These are phyloP conservation scores for Fusarium annulatum DNA, from an alignment of 2,329 filamentous ascomycete genomes.

Conservation along the genomic window DNA sequence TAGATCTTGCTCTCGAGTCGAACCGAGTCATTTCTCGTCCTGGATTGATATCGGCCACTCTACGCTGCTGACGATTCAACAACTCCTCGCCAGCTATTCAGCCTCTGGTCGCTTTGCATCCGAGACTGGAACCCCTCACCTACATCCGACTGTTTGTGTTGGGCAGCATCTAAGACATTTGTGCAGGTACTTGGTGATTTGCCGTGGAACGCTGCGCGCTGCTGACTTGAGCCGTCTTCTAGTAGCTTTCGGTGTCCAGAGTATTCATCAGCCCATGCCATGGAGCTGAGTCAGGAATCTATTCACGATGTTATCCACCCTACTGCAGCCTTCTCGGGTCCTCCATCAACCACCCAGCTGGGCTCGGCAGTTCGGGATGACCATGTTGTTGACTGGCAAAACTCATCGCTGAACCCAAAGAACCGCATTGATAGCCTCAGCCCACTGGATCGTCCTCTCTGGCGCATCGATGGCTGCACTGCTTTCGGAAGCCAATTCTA, in stretches of 20 bases:
- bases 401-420: constrained; percentile 67
- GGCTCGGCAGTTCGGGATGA: not conserved
- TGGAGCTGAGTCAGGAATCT: constrained; percentile 65
- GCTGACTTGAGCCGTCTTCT: constrained; percentile 18
- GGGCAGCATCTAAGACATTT: constrained; percentile 36
- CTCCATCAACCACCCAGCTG: not conserved
- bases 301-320: constrained; percentile 69
- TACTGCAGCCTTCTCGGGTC: constrained; percentile 61
- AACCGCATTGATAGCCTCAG: constrained; percentile 69
- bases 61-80: constrained; percentile 19
- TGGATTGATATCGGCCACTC: constrained; percentile 17
- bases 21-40: constrained; percentile 2
- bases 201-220: constrained; percentile 25
- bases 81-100: constrained; percentile 10
- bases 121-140: constrained; percentile 31
- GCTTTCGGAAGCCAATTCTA: constrained; percentile 69
- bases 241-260: constrained; percentile 11
- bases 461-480: constrained; percentile 69
- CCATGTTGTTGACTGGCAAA: constrained; percentile 53
- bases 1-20: constrained; percentile 3
- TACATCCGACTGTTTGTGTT: constrained; percentile 20
- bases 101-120: constrained; percentile 31
- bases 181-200: constrained; percentile 34
- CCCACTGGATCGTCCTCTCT: constrained; percentile 57
- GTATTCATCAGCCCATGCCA: constrained; percentile 44